Evolutionary conservation across 2,329 filamentous ascomycete species (phyloP).

Genomic region (Monilinia laxa): DNA sequence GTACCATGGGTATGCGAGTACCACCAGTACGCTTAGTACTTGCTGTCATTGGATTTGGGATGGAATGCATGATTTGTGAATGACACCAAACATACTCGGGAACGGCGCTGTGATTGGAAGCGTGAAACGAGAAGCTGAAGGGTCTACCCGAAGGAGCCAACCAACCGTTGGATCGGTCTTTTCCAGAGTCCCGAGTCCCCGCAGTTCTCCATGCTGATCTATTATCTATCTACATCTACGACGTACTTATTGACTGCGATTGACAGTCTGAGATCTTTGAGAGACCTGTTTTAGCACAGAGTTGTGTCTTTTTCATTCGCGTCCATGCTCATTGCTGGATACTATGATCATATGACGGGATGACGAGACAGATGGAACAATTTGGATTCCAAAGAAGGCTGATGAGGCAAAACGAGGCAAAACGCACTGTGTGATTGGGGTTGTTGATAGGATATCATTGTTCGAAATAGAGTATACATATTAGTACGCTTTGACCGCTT

Average conservation of each 20-base stretch:
- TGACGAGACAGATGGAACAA: slow-evolving; percentile 1
- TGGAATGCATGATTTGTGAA: too few species aligned
- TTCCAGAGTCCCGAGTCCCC: neutral
- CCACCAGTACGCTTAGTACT: too few species aligned
- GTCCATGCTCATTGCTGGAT: neutral
- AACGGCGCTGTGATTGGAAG: neutral
- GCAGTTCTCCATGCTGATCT: slow-evolving; percentile 14
- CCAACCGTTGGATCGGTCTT: slow-evolving; percentile 3
- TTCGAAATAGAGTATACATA: neutral
- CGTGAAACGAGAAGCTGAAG: neutral
- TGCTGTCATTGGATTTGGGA: too few species aligned
- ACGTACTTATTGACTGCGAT: neutral
- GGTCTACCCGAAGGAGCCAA: neutral
- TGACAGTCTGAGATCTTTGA: neutral
- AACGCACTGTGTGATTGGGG: neutral
- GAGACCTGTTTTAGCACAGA: neutral
- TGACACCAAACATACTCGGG: neutral
- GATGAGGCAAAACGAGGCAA: neutral
- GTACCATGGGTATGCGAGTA: too few species aligned
- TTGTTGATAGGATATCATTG: neutral
- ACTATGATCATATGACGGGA: neutral
- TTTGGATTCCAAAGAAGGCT: neutral
- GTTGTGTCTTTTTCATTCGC: neutral
- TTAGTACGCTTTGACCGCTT: slow-evolving; percentile 6
- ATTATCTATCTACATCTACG: too few species aligned